Conservation (phyloP, 805 yeast species). For the Wickerhamiella galacta region DNA sequence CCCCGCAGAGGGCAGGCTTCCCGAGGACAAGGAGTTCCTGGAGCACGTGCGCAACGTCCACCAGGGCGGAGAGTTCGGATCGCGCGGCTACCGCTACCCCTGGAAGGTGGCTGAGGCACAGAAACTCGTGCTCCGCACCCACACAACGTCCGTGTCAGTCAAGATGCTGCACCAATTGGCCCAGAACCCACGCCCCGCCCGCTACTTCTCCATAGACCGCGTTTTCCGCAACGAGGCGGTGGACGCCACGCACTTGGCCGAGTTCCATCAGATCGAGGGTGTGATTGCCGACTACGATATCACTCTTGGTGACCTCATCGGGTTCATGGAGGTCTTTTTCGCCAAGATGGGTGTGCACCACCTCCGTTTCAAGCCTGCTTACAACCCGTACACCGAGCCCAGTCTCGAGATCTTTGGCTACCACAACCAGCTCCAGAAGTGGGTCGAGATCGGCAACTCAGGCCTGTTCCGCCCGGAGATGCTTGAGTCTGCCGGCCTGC, state of each 20-base stretch:
- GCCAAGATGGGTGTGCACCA: conserved; percentile 92
- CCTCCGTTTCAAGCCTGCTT: conserved; percentile 94
- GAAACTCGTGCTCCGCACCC: conserved; percentile 88
- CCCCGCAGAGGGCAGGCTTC: conserved; percentile 65
- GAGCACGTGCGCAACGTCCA: conserved; percentile 69
- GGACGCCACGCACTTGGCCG: conserved; percentile 97
- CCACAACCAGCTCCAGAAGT: conserved; percentile 84
- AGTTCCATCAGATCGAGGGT: conserved; percentile 98
- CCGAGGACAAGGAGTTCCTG: conserved; percentile 67
- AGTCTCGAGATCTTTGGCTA: conserved; percentile 93
- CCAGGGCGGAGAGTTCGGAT: conserved; percentile 77
- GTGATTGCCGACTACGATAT: conserved; percentile 92
- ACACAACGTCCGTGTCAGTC: conserved; percentile 89
- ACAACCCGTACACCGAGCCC: conserved; percentile 98
- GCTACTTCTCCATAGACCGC: conserved; percentile 90
- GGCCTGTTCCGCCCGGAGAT: conserved; percentile 99
- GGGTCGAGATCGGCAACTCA: conserved; percentile 99
- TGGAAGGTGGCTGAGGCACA: conserved; percentile 88
- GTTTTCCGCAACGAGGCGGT: conserved; percentile 99
- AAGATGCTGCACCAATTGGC: conserved; percentile 78
- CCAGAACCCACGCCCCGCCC: conserved; percentile 65
- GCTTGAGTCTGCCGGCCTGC: conserved; percentile 97
- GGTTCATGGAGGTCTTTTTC: conserved; percentile 96
- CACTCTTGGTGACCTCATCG: conserved; percentile 90
- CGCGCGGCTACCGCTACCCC: conserved; percentile 95